A percentile compares a stretch with the other conserved stretches of the same genome.
These are phyloP conservation scores for Pichia sp. DNA, from an alignment of 1,139 yeast species.

Conservation along the genomic window DNA sequence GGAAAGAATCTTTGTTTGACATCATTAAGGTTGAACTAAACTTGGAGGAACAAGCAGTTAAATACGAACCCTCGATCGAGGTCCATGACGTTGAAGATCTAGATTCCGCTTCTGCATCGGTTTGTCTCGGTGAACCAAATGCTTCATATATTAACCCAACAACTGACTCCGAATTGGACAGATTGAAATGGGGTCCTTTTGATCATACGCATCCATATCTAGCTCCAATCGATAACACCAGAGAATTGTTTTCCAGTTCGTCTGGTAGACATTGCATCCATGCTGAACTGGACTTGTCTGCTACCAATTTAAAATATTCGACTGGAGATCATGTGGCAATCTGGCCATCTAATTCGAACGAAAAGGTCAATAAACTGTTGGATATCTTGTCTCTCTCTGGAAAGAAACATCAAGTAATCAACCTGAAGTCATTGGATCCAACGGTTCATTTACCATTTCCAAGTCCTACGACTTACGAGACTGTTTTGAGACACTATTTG, in stretches of 20 bases:
- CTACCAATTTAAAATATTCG: slow-evolving; percentile 69
- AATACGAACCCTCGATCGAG: slow-evolving; percentile 66
- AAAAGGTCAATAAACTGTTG: slow-evolving; percentile 59
- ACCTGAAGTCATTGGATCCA: slow-evolving; percentile 63
- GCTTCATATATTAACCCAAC: slow-evolving; percentile 43
- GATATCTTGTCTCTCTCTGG: slow-evolving; percentile 52
- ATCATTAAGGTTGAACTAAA: slow-evolving; percentile 55
- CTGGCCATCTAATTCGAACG: slow-evolving; percentile 87
- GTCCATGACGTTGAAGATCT: slow-evolving; percentile 26
- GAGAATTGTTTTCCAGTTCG: slow-evolving; percentile 59
- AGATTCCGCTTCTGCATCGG: slow-evolving; percentile 29
- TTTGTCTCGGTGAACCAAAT: slow-evolving; percentile 84
- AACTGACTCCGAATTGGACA: slow-evolving; percentile 27
- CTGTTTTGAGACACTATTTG: slow-evolving; percentile 77
- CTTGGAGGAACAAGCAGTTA: slow-evolving; percentile 68
- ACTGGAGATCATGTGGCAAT: slow-evolving; percentile 96
- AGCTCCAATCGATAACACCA: slow-evolving; percentile 54
- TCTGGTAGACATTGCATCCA: slow-evolving; percentile 73
- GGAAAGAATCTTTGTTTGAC: slow-evolving; percentile 79
- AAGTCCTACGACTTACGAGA: slow-evolving; percentile 82
- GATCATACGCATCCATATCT: slow-evolving; percentile 78
- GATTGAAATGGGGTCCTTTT: slow-evolving; percentile 65
- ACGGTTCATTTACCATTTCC: slow-evolving; percentile 68
- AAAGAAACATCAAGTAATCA: slow-evolving; percentile 49
- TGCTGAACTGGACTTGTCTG: slow-evolving; percentile 76